These are phyloP conservation scores for Lantana camara DNA, from an alignment of 257 asterid genomes.

Conservation along the genomic window DNA sequence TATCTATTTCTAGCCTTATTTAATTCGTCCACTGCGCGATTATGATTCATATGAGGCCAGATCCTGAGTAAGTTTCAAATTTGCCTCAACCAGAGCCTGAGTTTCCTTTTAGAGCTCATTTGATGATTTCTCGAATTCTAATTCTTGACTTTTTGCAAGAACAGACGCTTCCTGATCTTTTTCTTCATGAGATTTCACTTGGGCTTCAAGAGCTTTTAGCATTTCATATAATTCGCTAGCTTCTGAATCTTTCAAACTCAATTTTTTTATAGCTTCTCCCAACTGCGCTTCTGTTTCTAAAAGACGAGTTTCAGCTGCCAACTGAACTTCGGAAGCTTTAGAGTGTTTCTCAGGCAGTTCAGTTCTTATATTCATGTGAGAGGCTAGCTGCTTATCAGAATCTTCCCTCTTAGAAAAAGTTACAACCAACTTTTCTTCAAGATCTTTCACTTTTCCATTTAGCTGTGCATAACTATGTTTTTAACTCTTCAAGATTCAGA, in stretches of 20 bases:
- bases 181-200: slow-evolving; percentile 42
- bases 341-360: slow-evolving; percentile 56
- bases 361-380: slow-evolving; percentile 47
- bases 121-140: slow-evolving; percentile 45
- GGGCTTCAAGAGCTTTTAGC: slow-evolving; percentile 44
- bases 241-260: slow-evolving; percentile 51
- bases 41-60: slow-evolving; percentile 45
- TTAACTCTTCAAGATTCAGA: slow-evolving; percentile 55
- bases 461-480: slow-evolving; percentile 51
- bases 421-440: slow-evolving; percentile 41
- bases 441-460: slow-evolving; percentile 42
- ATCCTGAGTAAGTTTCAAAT: slow-evolving; percentile 45
- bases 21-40: slow-evolving; percentile 32
- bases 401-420: slow-evolving; percentile 46
- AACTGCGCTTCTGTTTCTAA: slow-evolving; percentile 50
- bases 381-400: slow-evolving; percentile 41
- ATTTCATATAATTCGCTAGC: slow-evolving; percentile 50
- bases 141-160: slow-evolving; percentile 35
- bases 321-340: slow-evolving; percentile 54
- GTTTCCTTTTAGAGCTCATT: slow-evolving; percentile 39
- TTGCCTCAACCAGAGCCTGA: slow-evolving; percentile 44
- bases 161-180: slow-evolving; percentile 45
- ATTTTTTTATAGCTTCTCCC: slow-evolving; percentile 47
- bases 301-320: slow-evolving; percentile 46
- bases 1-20: slow-evolving; percentile 38